These are phyloP conservation scores for Eimeria acervulina DNA, from an alignment of 169 alveolate genomes.

Conservation along the genomic window DNA sequence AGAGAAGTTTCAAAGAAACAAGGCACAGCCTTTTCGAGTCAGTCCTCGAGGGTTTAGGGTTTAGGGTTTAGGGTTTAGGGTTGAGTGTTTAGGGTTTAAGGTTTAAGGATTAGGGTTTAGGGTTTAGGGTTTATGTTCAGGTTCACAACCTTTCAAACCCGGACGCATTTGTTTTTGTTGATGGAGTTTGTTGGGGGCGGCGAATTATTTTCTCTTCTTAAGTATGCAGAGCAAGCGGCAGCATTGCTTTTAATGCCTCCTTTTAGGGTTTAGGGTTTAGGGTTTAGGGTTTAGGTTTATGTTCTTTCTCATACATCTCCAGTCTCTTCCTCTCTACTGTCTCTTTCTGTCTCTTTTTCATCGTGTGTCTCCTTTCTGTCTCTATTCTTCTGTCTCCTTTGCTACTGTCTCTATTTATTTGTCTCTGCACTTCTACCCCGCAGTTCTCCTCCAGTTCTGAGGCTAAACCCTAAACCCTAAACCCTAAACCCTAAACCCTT, in stretches of 20 bases:
- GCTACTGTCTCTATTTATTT: too few relatives aligned
- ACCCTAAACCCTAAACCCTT: not conserved
- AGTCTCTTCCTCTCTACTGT: too few relatives aligned
- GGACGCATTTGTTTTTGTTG: conserved; percentile 93
- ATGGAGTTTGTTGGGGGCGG: conserved; percentile 98
- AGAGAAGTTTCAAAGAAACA: not conserved
- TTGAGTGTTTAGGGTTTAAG: conserved; percentile 4
- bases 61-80: conserved; percentile 45
- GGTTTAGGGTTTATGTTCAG: not conserved
- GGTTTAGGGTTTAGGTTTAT: not conserved
- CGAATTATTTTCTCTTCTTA: conserved; percentile 95
- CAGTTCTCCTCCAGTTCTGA: not conserved
- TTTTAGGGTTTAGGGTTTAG: too few relatives aligned
- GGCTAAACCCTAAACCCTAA: not conserved
- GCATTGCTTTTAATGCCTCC: too few relatives aligned
- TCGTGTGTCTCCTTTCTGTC: too few relatives aligned
- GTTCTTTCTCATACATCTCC: too few relatives aligned
- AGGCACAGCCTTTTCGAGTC: not conserved
- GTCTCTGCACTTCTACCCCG: not conserved
- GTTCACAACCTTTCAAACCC: conserved; percentile 88
- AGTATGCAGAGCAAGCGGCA: conserved; percentile 85
- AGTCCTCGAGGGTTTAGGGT: not conserved
- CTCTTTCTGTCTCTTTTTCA: too few relatives aligned
- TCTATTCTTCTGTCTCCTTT: too few relatives aligned
- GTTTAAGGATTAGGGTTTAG: not conserved